A percentile compares a stretch with the other conserved stretches of the same genome.
Conservation (phyloP, 1,284 basidiomycete genomes). For the Omphalotus olearius region DNA sequence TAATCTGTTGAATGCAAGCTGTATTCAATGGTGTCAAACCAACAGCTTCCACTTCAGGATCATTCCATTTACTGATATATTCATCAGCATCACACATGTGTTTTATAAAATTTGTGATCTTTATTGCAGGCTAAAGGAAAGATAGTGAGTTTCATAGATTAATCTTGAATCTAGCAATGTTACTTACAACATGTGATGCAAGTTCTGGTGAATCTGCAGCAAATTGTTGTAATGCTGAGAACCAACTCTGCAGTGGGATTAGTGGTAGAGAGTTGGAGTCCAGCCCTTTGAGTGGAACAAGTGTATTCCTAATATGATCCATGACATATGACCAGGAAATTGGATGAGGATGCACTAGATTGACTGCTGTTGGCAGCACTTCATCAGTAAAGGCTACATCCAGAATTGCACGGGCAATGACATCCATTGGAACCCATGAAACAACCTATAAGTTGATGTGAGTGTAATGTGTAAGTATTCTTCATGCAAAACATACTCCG, state of each 20-base stretch:
- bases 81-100: constrained; percentile 2
- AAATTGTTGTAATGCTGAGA: constrained; percentile 21
- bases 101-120: constrained; percentile 31
- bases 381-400: constrained; percentile 23
- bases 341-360: constrained; percentile 34
- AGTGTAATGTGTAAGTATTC: neutral
- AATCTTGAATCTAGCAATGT: no score
- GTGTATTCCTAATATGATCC: constrained; percentile 18
- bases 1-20: constrained; percentile 18
- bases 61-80: constrained; percentile 11
- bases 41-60: constrained; percentile 16
- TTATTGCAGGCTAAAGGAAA: constrained; percentile 28
- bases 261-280: constrained; percentile 19
- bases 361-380: constrained; percentile 21
- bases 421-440: constrained; percentile 30
- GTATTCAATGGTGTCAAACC: constrained; percentile 23
- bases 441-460: constrained; percentile 19
- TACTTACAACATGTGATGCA: neutral
- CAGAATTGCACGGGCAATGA: constrained; percentile 26
- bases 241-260: constrained; percentile 29
- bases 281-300: constrained; percentile 17
- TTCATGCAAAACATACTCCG: neutral
- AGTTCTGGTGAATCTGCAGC: constrained; percentile 11
- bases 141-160: neutral
- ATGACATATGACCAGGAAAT: constrained; percentile 27